Evolutionary conservation across 805 yeast genomes (phyloP).

Genomic region (Metschnikowia gelsemii): DNA sequence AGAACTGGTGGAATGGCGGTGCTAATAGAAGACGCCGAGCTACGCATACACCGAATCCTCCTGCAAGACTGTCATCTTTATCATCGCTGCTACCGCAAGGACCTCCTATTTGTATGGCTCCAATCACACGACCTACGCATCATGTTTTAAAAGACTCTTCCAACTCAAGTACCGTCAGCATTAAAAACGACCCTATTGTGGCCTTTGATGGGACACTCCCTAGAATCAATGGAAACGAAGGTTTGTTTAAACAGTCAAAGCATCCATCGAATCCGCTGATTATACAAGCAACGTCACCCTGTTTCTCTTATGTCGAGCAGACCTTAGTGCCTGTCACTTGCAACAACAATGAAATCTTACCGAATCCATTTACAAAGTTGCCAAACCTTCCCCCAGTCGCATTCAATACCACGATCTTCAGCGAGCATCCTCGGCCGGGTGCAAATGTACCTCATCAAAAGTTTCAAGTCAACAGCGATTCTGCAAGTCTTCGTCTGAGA

Average conservation of each 20-base stretch:
- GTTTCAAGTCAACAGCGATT: not conserved
- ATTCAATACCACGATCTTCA: constrained; percentile 44
- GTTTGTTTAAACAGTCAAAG: no score
- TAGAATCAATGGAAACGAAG: no score
- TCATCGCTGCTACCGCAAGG: not conserved
- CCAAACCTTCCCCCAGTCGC: constrained; percentile 32
- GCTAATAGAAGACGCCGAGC: constrained; percentile 75
- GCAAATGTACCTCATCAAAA: not conserved
- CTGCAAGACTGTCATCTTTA: not conserved
- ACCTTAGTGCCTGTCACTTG: no score
- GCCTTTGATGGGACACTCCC: no score
- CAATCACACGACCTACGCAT: no score
- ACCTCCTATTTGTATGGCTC: no score
- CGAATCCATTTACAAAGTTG: not conserved
- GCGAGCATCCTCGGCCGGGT: constrained; percentile 3
- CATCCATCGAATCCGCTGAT: no score
- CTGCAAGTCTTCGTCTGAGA: not conserved
- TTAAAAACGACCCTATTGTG: no score
- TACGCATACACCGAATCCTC: constrained; percentile 16
- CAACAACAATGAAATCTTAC: not conserved
- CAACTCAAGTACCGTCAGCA: no score
- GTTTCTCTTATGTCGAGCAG: no score
- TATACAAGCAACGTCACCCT: no score
- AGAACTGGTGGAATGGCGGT: constrained; percentile 97
- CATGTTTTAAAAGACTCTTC: no score